These are phyloP conservation scores for Kernera saxatilis DNA, from an alignment of 345 rosid genomes.

Conservation along the genomic window DNA sequence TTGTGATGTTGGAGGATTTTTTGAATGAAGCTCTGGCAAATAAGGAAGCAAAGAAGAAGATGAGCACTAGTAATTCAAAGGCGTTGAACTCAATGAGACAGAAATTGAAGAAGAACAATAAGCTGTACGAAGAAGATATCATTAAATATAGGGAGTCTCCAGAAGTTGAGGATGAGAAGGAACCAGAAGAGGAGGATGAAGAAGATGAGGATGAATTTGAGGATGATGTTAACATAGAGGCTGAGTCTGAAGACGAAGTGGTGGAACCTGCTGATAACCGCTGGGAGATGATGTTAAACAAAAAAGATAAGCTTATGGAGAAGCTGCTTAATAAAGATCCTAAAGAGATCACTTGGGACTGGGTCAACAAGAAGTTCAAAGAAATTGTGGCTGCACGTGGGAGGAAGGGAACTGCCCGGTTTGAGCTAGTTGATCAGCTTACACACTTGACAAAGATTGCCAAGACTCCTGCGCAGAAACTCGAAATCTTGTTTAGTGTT, in stretches of 20 bases:
- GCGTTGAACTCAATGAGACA: conserved; percentile 96
- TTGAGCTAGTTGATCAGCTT: conserved; percentile 95
- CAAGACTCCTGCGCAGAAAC: conserved; percentile 97
- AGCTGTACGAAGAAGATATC: conserved; percentile 74
- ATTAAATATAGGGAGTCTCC: conserved; percentile 67
- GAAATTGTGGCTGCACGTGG: conserved; percentile 95
- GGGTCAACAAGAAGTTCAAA: conserved; percentile 82
- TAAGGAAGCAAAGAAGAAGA: conserved; percentile 95
- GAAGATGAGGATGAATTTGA: conserved; percentile 45
- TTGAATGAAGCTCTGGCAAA: conserved; percentile 73
- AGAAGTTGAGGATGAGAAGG: conserved; percentile 60
- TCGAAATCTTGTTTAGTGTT: conserved; percentile 84
- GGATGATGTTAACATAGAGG: conserved; percentile 30
- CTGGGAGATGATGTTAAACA: conserved; percentile 78
- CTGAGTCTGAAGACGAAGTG: conserved; percentile 37
- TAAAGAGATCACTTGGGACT: conserved; percentile 87
- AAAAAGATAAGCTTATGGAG: conserved; percentile 74
- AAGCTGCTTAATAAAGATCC: conserved; percentile 72
- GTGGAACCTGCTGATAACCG: conserved; percentile 22
- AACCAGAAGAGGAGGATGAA: conserved; percentile 48
- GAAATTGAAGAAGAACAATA: conserved; percentile 85
- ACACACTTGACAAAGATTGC: conserved; percentile 87
- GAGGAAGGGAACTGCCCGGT: conserved; percentile 90
- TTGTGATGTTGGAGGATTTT: conserved; percentile 90
- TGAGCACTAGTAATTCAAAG: conserved; percentile 93